Base-by-base conservation (phyloP, 768 basidiomycete species). In the Podaxis pistillaris region DNA sequence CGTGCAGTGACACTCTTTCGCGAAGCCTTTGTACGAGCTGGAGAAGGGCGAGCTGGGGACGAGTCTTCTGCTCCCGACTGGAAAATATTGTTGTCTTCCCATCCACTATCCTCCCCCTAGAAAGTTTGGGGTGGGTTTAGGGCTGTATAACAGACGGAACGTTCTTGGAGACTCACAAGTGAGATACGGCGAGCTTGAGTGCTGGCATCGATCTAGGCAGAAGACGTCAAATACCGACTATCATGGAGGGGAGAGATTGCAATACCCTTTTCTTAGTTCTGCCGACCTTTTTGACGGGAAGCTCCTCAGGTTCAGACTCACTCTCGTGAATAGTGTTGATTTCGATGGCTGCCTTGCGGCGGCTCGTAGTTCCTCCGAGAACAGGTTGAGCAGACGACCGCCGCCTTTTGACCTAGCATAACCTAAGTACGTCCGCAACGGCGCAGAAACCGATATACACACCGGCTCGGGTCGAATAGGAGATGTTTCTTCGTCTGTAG, bases 11-110 rank as follows among this genome's bases (percentile, higher is more conserved):
- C 63, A 69, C 77, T 81, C 64, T 82, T 76, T 62, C 80, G 70
- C 50, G 78, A 68, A 67, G 73, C 65, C 73, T 81, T 80, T 58
- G 78, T 67, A 66, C 79, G 74, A 63, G 75, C 63, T 50, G 87
- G 88, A 4, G 87, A 83, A 38, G 88, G 86, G 17, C 87, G 87
- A 9, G 71, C 73, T 37, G 92, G 91, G 13, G 91, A 93, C 6
- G 91, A 91, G n/a, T 89, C 90, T 68, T 94, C 92, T 4, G 89
- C 88, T n/a, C 91, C 92, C 8, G 91, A 93, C 70, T 94, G 92
- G 72, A 94, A 94, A 30, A 93, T 85, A 65, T 94, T 94, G 69
- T 92, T 93, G 66, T 93, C 92, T 69, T 94, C 92, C 91, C 92
- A 94, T 37, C 90, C 91, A 67, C 91, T 93, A 58, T 91, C 90